Conservation (phyloP, 306 rosid genomes). For the Quercus berberidifolia region DNA sequence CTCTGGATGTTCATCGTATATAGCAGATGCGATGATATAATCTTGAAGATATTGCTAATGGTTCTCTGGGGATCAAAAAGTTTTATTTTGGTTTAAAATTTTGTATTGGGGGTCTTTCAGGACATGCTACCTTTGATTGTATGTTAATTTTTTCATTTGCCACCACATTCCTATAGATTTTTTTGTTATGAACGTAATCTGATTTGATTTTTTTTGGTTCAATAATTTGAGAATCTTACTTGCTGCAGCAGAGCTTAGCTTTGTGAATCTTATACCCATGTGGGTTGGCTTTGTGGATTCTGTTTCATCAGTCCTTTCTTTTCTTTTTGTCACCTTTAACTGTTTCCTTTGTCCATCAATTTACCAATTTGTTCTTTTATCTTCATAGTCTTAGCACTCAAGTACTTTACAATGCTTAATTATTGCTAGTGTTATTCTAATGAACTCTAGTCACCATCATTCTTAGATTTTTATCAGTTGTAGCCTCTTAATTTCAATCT, state of each 20-base stretch:
- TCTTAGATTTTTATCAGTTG: background rate
- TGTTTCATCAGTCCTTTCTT: background rate
- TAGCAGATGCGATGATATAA: background rate
- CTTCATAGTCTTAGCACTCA: background rate
- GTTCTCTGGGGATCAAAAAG: background rate
- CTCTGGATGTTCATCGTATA: conserved; percentile 1
- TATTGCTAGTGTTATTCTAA: background rate
- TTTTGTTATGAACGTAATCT: background rate
- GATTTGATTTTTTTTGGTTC: background rate
- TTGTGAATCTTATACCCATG: background rate
- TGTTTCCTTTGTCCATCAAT: background rate
- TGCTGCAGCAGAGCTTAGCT: background rate
- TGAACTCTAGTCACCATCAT: background rate
- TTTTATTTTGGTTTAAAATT: background rate
- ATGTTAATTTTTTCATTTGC: background rate
- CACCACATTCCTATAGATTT: background rate
- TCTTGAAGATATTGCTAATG: background rate
- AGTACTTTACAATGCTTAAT: background rate
- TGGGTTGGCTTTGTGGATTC: background rate
- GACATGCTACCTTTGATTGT: background rate
- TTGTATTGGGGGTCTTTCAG: background rate
- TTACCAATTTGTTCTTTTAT: background rate
- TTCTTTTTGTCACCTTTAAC: background rate
- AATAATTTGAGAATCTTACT: background rate
- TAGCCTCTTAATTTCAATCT: background rate